Base-by-base conservation (phyloP, 805 yeast species). In the Candida chilensis region DNA sequence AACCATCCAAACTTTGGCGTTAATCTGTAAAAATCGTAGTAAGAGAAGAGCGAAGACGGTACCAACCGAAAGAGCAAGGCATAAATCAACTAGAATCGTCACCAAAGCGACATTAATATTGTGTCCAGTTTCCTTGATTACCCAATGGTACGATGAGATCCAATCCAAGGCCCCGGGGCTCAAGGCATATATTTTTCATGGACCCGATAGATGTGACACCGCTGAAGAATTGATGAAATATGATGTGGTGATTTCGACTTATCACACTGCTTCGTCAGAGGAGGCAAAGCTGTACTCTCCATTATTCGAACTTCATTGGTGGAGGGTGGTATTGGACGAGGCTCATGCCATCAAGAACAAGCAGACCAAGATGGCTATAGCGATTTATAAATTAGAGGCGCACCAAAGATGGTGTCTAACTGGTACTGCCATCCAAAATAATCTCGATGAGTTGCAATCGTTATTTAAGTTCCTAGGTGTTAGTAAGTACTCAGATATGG, bases 1-100 rank as follows among this genome's bases (percentile, higher is more conserved):
- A 45, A 85, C 95, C 0, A 72, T 85, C 28, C 95, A 85, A 52
- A 72, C 83, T 10, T 58, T 76, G 25, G 80, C 92, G 0, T 55
- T 85, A 36, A 58, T 64, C 38, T 38, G 60, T 15, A 50, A 56
- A 5, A 56, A 62, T 35, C n/a, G 32, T 12, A 14, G 24, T n/a
- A 3, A 16, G 13, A 21, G 25, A 27, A 12, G n/a, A n/a, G 30
- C 11, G 9, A 19, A 16, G n/a, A 21, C 20, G 11, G 26, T 24
- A 15, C 17, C 15, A 16, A 27, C 10, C 21, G 32, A 36, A 24
- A 11, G 7, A 14, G 11, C 13, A 7, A 15, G 27, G 16, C 11
- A 29, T 4, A 35, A 30, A 3, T 41, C 33, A 3, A 24, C 29
- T 15, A 5, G 9, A 7, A 24, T n/a, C 22, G n/a, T n/a, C 11